These are phyloP conservation scores for Candida ficus DNA, from an alignment of 805 yeast genomes.

Conservation along the genomic window DNA sequence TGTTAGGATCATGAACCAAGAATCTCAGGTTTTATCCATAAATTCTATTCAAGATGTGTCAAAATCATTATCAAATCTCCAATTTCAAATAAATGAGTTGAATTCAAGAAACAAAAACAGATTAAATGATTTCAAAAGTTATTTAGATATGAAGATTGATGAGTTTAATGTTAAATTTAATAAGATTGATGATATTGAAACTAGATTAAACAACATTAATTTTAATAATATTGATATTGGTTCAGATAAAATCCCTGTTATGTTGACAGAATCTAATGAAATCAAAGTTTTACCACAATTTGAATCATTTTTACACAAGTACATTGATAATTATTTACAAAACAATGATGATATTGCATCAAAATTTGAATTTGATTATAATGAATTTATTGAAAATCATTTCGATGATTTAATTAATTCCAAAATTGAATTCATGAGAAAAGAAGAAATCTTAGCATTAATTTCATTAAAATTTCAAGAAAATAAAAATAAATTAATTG, in stretches of 20 bases:
- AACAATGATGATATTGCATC: background rate
- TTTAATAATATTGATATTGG: conserved; percentile 7
- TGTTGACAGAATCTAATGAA: conserved; percentile 15
- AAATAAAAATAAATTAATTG: conserved; percentile 16
- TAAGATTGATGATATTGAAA: conserved; percentile 6
- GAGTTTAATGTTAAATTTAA: conserved; percentile 10
- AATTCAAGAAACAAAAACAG: conserved; percentile 17
- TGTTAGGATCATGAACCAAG: too few relatives aligned
- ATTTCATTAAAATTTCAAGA: conserved; percentile 20
- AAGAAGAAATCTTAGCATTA: conserved; percentile 18
- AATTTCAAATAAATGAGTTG: conserved; percentile 23
- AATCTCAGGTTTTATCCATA: background rate
- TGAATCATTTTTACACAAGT: conserved; percentile 12
- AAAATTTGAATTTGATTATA: conserved; percentile 13
- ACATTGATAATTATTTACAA: conserved; percentile 8
- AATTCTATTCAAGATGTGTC: conserved; percentile 14
- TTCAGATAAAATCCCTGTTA: conserved; percentile 14
- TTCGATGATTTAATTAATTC: conserved; percentile 12
- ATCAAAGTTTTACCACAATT: conserved; percentile 22
- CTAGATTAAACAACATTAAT: conserved; percentile 11
- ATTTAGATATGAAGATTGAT: conserved; percentile 17
- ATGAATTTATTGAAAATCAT: conserved; percentile 15
- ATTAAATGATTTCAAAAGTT: conserved; percentile 17
- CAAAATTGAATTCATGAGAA: conserved; percentile 19
- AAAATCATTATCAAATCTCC: conserved; percentile 17